A percentile compares a stretch with the other conserved stretches of the same genome.
phyloP scores from a whole-genome alignment of 2,329 filamentous ascomycete species.

The Monosporascus sp. region DNA sequence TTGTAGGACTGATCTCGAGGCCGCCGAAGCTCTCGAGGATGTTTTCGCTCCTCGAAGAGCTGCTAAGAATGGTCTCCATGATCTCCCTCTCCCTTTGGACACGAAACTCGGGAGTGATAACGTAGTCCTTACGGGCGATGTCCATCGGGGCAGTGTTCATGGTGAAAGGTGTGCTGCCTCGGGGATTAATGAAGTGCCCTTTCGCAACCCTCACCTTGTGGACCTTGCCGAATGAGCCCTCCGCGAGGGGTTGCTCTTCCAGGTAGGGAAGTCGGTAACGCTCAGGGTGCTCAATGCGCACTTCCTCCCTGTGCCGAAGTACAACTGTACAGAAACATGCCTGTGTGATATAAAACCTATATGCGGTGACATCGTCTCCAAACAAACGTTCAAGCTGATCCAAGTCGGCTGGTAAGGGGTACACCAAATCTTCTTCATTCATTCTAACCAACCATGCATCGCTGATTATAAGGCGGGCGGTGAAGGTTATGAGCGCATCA shows the following conservation, averaged over 20 bases:
- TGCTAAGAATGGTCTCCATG: conserved; percentile 28
- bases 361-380: conserved; percentile 13
- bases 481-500: conserved; percentile 14
- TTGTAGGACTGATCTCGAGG: conserved; percentile 23
- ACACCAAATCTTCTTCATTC: conserved; percentile 1
- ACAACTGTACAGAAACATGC: conserved; percentile 28
- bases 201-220: conserved; percentile 25
- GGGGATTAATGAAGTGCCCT: conserved; percentile 25
- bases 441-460: conserved; percentile 1
- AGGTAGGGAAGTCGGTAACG: conserved; percentile 28
- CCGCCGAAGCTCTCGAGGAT: conserved; percentile 31
- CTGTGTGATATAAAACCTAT: conserved; percentile 25
- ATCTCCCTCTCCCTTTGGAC: conserved; percentile 26
- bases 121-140: conserved; percentile 33
- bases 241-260: conserved; percentile 22
- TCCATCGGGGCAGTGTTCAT: conserved; percentile 13
- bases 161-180: conserved; percentile 1
- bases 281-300: conserved; percentile 15
- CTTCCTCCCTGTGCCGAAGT: conserved; percentile 21
- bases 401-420: conserved; percentile 11
- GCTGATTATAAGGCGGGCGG: conserved; percentile 11
- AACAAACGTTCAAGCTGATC: conserved; percentile 16
- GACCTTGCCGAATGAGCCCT: conserved; percentile 28
- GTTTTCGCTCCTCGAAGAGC: conserved; percentile 26
- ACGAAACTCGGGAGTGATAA: conserved; percentile 15